phyloP scores from a whole-genome alignment of 1,284 basidiomycete genomes.

The Sanghuangporus baumii region DNA sequence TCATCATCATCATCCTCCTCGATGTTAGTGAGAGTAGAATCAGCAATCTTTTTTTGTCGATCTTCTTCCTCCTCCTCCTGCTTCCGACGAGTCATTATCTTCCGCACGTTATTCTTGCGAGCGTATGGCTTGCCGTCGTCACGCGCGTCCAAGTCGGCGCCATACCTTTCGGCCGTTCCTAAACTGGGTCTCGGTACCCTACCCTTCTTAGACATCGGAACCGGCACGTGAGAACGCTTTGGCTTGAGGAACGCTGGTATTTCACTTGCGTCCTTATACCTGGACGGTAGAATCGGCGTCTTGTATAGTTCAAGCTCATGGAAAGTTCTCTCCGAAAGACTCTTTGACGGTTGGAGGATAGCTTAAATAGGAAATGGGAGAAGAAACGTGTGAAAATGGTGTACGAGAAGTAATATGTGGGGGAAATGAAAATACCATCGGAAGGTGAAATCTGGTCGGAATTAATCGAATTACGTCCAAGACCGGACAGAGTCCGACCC shows the following conservation, averaged over 20 bases:
- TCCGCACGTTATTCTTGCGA: constrained; percentile 69
- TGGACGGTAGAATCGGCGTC: constrained; percentile 66
- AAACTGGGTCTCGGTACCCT: constrained; percentile 31
- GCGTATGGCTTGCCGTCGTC: constrained; percentile 54
- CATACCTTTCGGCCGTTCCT: constrained; percentile 25
- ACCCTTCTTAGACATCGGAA: constrained; percentile 45
- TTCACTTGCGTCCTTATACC: constrained; percentile 45
- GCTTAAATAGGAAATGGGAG: constrained; percentile 21
- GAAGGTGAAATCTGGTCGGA: constrained; percentile 4
- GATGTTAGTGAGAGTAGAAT: constrained; percentile 25
- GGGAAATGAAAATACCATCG: constrained; percentile 14
- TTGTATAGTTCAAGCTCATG: constrained; percentile 70
- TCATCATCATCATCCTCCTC: constrained; percentile 19
- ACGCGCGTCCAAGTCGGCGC: constrained; percentile 22
- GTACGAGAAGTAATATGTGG: constrained; percentile 8
- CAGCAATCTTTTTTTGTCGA: constrained; percentile 23
- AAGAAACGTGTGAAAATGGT: constrained; percentile 1
- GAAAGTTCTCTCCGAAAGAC: constrained; percentile 56
- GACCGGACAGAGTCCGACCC: constrained; percentile 6
- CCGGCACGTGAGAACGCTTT: constrained; percentile 45
- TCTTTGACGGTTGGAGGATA: constrained; percentile 33
- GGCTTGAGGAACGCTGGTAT: constrained; percentile 62
- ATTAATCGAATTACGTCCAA: constrained; percentile 8
- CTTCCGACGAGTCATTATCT: constrained; percentile 52
- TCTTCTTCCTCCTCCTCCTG: constrained; percentile 37